These are phyloP conservation scores for Jackrogersella multiformis DNA, from an alignment of 495 filamentous ascomycete genomes.

Conservation along the genomic window DNA sequence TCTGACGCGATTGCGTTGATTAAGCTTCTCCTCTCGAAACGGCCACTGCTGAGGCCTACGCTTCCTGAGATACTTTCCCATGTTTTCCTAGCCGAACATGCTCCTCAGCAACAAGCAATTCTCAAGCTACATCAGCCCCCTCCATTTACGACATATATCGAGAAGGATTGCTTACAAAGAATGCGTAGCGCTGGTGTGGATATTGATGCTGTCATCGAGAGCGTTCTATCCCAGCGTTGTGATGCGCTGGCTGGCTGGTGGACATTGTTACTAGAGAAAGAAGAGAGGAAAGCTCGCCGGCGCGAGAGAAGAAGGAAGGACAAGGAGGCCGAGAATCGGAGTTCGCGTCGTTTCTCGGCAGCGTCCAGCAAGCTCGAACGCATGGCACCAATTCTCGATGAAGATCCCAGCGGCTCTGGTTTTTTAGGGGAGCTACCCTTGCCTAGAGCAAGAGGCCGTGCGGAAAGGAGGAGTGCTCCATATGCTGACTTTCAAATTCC, in stretches of 20 bases:
- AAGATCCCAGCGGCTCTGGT: slow-evolving; percentile 56
- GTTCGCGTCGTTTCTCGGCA: slow-evolving; percentile 80
- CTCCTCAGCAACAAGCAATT: slow-evolving; percentile 88
- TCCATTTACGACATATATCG: slow-evolving; percentile 86
- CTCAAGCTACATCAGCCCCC: slow-evolving; percentile 83
- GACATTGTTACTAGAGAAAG: slow-evolving; percentile 93
- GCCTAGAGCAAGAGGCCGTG: slow-evolving; percentile 65
- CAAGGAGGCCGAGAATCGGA: slow-evolving; percentile 81
- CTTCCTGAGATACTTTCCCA: slow-evolving; percentile 89
- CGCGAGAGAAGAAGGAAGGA: slow-evolving; percentile 87
- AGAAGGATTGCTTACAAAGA: slow-evolving; percentile 89
- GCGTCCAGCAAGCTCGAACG: slow-evolving; percentile 85
- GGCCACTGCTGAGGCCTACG: slow-evolving; percentile 82
- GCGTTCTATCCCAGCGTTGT: slow-evolving; percentile 88
- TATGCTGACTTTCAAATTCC: slow-evolving; percentile 60
- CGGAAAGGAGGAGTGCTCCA: slow-evolving; percentile 61
- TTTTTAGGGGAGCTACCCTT: slow-evolving; percentile 57
- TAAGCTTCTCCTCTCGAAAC: slow-evolving; percentile 82
- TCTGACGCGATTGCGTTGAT: slow-evolving; percentile 80
- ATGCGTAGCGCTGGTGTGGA: slow-evolving; percentile 97
- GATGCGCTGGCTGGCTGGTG: slow-evolving; percentile 95
- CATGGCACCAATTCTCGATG: slow-evolving; percentile 74
- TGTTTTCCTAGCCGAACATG: slow-evolving; percentile 88
- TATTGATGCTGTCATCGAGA: slow-evolving; percentile 92
- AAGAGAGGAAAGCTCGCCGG: slow-evolving; percentile 86